phyloP scores from a whole-genome alignment of 805 yeast genomes.

The Zygosaccharomyces pseudorouxii region DNA sequence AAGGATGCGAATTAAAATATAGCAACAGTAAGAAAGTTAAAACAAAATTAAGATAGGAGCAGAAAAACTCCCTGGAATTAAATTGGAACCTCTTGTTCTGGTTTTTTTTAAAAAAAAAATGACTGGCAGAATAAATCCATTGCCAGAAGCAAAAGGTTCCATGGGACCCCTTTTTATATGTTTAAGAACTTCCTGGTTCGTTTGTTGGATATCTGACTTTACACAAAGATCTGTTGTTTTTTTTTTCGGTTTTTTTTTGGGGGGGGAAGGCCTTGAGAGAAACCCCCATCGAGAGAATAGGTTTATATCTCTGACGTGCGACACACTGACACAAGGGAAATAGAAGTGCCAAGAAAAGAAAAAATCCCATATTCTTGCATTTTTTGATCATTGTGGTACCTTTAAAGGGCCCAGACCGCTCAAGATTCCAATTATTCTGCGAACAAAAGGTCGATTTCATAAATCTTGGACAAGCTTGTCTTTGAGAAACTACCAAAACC shows the following conservation, averaged over 20 bases:
- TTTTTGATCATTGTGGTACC: not conserved
- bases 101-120: not conserved
- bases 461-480: not conserved
- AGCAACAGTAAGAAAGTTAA: not conserved
- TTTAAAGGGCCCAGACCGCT: not conserved
- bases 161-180: not conserved
- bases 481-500: not conserved
- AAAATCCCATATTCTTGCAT: not conserved
- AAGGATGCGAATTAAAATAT: not conserved
- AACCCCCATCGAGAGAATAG: not conserved
- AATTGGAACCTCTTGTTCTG: not conserved
- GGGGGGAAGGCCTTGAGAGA: not conserved
- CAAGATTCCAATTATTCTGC: not conserved
- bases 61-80: too few species aligned
- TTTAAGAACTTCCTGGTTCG: not conserved
- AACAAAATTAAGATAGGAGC: not conserved
- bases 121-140: not conserved
- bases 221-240: not conserved
- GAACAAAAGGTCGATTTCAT: not conserved
- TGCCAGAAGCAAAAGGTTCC: not conserved
- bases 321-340: constrained; percentile 1
- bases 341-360: not conserved
- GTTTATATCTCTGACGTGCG: not conserved
- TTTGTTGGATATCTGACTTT: not conserved
- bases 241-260: not conserved